Evolutionary conservation across 2,329 filamentous ascomycete species (phyloP).

Genomic region (Colletotrichum ledebouriae): DNA sequence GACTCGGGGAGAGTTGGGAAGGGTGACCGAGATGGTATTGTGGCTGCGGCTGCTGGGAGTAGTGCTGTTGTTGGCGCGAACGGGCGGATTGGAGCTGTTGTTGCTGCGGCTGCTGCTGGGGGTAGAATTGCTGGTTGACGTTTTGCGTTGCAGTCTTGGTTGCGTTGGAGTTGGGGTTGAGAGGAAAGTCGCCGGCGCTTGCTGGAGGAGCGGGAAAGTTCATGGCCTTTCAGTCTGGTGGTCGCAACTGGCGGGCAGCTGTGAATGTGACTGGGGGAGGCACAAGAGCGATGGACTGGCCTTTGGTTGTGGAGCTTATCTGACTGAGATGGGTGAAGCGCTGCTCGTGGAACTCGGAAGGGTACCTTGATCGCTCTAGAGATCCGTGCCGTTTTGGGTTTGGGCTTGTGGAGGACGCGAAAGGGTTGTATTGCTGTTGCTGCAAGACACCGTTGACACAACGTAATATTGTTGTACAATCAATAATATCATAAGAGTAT

Average conservation of each 20-base stretch:
- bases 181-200: conserved; percentile 46
- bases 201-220: conserved; percentile 50
- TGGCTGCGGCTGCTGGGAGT: conserved; percentile 42
- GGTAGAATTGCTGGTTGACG: conserved; percentile 41
- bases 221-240: conserved; percentile 45
- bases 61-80: conserved; percentile 43
- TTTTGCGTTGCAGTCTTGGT: conserved; percentile 31
- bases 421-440: conserved; percentile 30
- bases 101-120: conserved; percentile 30
- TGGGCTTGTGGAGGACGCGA: conserved; percentile 36
- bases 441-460: conserved; percentile 19
- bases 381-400: conserved; percentile 38
- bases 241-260: conserved; percentile 42
- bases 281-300: conserved; percentile 19
- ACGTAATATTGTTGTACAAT: conserved; percentile 25
- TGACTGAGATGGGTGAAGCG: conserved; percentile 34
- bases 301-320: conserved; percentile 40
- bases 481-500: not conserved
- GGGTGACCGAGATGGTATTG: conserved; percentile 42
- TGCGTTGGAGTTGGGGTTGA: conserved; percentile 49
- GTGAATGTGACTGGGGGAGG: conserved; percentile 31
- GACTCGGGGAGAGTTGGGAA: conserved; percentile 39
- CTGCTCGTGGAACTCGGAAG: conserved; percentile 25
- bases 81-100: conserved; percentile 27
- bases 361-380: conserved; percentile 34